Conservation (phyloP, 2,329 filamentous ascomycete genomes). For the Diatrype stigma region DNA sequence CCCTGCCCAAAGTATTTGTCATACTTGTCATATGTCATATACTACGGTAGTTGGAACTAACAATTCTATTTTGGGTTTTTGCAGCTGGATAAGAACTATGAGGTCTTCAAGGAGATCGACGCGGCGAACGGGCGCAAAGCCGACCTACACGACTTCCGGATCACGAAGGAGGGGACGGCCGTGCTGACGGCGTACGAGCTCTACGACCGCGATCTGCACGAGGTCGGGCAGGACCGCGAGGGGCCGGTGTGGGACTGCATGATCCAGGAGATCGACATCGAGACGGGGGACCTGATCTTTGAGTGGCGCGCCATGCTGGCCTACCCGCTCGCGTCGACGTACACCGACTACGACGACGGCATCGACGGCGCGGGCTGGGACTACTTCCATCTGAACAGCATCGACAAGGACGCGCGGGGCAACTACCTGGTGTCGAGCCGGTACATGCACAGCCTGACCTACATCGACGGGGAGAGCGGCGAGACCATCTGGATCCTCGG, state of each 20-base stretch:
- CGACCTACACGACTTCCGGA: slow-evolving; percentile 36
- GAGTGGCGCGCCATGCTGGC: slow-evolving; percentile 34
- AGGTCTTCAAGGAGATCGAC: slow-evolving; percentile 32
- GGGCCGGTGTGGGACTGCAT: slow-evolving; percentile 40
- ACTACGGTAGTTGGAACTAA: too few relatives aligned
- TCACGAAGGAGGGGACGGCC: slow-evolving; percentile 33
- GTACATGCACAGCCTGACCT: slow-evolving; percentile 36
- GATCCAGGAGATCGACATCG: slow-evolving; percentile 43
- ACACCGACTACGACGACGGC: slow-evolving; percentile 36
- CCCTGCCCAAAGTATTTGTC: too few relatives aligned
- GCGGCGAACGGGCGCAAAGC: slow-evolving; percentile 32
- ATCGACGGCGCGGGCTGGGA: slow-evolving; percentile 38
- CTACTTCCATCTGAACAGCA: slow-evolving; percentile 53
- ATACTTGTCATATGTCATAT: too few relatives aligned
- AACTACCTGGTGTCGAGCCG: slow-evolving; percentile 41
- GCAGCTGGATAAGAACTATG: slow-evolving; percentile 21
- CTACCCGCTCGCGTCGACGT: not conserved
- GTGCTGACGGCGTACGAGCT: slow-evolving; percentile 33
- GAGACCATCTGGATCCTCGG: slow-evolving; percentile 48
- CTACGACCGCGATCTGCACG: slow-evolving; percentile 32
- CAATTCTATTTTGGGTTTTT: too few relatives aligned
- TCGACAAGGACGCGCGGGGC: slow-evolving; percentile 44
- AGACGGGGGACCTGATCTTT: slow-evolving; percentile 38
- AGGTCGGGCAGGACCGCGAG: slow-evolving; percentile 26
- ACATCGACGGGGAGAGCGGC: slow-evolving; percentile 38